Percentiles rank a stretch among this genome's conserved stretches.
Evolutionary conservation across 306 rosid genomes (phyloP).

Genomic region (Inga leiocalycina): DNA sequence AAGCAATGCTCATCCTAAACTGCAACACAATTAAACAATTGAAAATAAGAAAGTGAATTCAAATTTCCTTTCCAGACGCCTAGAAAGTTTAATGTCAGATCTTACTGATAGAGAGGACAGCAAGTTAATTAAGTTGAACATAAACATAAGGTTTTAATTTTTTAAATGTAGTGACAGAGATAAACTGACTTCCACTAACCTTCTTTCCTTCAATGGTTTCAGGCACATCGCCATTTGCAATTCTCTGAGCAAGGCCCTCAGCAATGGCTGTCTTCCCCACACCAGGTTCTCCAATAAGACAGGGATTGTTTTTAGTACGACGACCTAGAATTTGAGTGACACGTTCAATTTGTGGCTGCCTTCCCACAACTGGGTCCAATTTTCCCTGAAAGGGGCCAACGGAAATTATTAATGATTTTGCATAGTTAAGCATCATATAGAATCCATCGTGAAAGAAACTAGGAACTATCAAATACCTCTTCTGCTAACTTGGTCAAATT

Average conservation of each 20-base stretch:
- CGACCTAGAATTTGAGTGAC: constrained; percentile 95
- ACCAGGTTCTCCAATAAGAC: constrained; percentile 97
- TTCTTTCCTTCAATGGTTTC: constrained; percentile 97
- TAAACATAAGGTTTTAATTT: neutral
- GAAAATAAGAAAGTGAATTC: neutral
- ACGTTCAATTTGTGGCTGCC: constrained; percentile 92
- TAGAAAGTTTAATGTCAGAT: constrained; percentile 9
- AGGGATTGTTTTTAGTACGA: constrained; percentile 90
- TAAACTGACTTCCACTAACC: constrained; percentile 44
- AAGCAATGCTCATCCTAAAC: neutral
- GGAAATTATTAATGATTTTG: neutral
- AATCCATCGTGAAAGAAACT: constrained; percentile 3
- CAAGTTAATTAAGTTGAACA: constrained; percentile 18
- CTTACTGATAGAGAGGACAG: constrained; percentile 2
- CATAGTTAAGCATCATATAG: constrained; percentile 12
- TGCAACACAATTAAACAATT: neutral
- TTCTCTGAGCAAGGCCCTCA: constrained; percentile 95
- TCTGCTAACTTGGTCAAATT: constrained; percentile 94
- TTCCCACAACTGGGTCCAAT: constrained; percentile 96
- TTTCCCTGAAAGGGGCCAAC: constrained; percentile 60
- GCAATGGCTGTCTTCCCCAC: constrained; percentile 98
- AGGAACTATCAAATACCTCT: constrained; percentile 57
- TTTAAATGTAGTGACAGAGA: neutral
- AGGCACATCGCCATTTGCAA: constrained; percentile 92
- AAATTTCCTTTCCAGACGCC: neutral